Percentiles rank a stretch among this genome's conserved stretches.
These are phyloP conservation scores for Eimeria sp. DNA, from an alignment of 169 alveolate species.

Conservation along the genomic window DNA sequence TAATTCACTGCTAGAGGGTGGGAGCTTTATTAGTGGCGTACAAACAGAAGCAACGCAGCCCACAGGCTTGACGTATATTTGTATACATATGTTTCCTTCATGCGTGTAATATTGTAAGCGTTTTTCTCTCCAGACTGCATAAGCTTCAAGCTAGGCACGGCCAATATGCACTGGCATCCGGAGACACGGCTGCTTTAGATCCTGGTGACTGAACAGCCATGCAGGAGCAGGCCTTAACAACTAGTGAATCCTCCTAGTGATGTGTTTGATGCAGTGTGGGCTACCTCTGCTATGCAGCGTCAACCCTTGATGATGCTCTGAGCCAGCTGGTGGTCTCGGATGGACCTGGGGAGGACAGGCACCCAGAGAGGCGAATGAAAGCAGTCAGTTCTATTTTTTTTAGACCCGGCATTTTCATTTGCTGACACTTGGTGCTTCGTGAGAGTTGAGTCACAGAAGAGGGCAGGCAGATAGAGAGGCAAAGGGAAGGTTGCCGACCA, in stretches of 20 bases:
- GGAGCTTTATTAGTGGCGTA: too few species aligned
- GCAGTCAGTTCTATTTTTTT: conserved; percentile 22
- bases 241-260: not conserved
- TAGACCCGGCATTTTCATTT: not conserved
- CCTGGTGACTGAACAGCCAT: not conserved
- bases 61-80: too few species aligned
- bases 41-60: too few species aligned
- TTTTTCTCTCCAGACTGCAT: not conserved
- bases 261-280: not conserved
- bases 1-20: not conserved
- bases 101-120: not conserved
- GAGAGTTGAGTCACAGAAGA: not conserved
- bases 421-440: not conserved
- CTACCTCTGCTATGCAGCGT: conserved; percentile 25
- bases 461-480: not conserved
- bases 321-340: conserved; percentile 57
- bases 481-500: not conserved
- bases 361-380: conserved; percentile 78
- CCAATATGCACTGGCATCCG: not conserved
- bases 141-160: not conserved
- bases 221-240: not conserved
- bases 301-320: conserved; percentile 69
- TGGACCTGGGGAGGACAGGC: conserved; percentile 59
- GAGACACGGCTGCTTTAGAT: not conserved
- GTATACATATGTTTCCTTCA: not conserved